Evolutionary conservation across 306 rosid genomes (phyloP).

Genomic region (Gillenia trifoliata): DNA sequence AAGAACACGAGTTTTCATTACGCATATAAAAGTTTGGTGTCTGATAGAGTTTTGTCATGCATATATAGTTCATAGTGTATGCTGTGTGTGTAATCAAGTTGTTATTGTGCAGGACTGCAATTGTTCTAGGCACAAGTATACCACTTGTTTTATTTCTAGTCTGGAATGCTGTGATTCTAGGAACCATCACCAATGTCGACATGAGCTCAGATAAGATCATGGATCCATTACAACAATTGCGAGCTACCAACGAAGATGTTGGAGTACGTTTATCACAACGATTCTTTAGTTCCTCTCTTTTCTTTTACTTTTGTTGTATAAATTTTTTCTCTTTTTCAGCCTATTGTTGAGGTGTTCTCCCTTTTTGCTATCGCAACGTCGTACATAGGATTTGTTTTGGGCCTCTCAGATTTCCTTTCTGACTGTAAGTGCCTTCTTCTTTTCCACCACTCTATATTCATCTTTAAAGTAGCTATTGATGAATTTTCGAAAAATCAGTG

Average conservation of each 20-base stretch:
- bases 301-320: background rate
- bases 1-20: background rate
- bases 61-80: background rate
- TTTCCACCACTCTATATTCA: background rate
- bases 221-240: constrained; percentile 70
- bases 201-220: constrained; percentile 34
- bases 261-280: constrained; percentile 45
- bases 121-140: constrained; percentile 64
- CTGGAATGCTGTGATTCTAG: constrained; percentile 79
- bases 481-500: no score
- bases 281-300: background rate
- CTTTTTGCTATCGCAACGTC: constrained; percentile 76
- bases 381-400: constrained; percentile 76
- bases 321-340: constrained; percentile 44
- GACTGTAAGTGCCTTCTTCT: constrained; percentile 52
- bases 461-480: background rate
- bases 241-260: constrained; percentile 51
- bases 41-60: background rate
- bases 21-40: background rate
- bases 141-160: constrained; percentile 66
- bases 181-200: constrained; percentile 46
- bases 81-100: background rate
- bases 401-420: constrained; percentile 66
- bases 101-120: constrained; percentile 53
- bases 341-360: constrained; percentile 66